A percentile compares a stretch with the other conserved stretches of the same genome.
phyloP scores from a whole-genome alignment of 2,329 filamentous ascomycete genomes.

The Gnomoniopsis smithogilvyi region DNA sequence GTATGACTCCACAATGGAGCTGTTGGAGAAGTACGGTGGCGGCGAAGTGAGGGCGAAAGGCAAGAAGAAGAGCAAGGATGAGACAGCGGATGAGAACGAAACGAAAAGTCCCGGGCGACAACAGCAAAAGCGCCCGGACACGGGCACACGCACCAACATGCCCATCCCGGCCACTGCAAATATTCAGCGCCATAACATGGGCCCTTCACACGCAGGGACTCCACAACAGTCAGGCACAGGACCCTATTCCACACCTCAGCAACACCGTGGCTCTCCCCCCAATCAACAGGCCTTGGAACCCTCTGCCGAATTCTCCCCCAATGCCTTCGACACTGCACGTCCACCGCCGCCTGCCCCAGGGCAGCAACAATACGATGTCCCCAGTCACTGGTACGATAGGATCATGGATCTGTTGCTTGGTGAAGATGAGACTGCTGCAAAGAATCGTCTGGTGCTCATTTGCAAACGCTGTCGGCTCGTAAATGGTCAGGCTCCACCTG shows the following conservation, averaged over 20 bases:
- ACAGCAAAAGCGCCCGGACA: constrained; percentile 19
- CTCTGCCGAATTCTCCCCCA: constrained; percentile 69
- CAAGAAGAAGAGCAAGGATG: constrained; percentile 25
- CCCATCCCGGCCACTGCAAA: constrained; percentile 62
- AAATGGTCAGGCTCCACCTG: constrained; percentile 93
- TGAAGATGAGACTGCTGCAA: constrained; percentile 89
- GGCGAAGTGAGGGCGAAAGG: constrained; percentile 46
- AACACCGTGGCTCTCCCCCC: constrained; percentile 19
- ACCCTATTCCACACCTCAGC: constrained; percentile 14
- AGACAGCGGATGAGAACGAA: constrained; percentile 19
- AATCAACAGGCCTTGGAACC: constrained; percentile 32
- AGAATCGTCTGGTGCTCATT: constrained; percentile 86
- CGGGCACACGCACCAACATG: constrained; percentile 42
- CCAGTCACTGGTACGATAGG: constrained; percentile 85
- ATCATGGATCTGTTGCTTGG: constrained; percentile 89
- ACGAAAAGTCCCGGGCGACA: constrained; percentile 12
- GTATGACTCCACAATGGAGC: constrained; percentile 89
- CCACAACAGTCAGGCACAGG: constrained; percentile 18
- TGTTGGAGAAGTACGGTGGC: constrained; percentile 91
- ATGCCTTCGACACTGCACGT: constrained; percentile 50
- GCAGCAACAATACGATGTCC: constrained; percentile 25
- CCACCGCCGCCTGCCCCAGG: constrained; percentile 19
- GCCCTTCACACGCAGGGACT: constrained; percentile 25
- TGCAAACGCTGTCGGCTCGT: constrained; percentile 81
- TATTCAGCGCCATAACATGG: constrained; percentile 41